Evolutionary conservation across 2,329 filamentous ascomycete genomes (phyloP), one percentile per base, ranked within the genome.

Genomic region (Teratosphaeria gauchensis): DNA sequence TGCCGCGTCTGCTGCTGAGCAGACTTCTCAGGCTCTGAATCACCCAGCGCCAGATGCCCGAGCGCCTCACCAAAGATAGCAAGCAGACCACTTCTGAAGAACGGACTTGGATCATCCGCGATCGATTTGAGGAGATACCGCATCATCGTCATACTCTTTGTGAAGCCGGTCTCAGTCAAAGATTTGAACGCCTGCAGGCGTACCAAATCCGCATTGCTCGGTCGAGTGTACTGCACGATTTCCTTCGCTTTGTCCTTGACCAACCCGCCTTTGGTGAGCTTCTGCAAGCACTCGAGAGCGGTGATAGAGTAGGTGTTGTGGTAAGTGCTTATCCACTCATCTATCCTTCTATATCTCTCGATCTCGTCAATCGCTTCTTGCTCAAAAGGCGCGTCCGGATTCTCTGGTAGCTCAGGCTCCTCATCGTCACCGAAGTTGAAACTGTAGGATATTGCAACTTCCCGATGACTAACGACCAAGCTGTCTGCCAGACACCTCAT

Each of bases 241-340:
- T 84, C 82, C 53, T 79, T 75, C 0, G 79, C 67, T 62, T 81
- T 81, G 57, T 79, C 71, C 9, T 80, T 77, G 51, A 80, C 75
- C 38, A 83, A 75, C 11, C 78, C 78, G 6, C 78, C 79, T 61
- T 79, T 75, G 62, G 81, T 80, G 19, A 86, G 73, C 63, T 77
- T 77, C 61, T 78, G 74, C 60, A 83, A 77, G 69, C 83, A 85
- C n/a, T 81, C 76, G 19, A 87, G 74, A 21, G 83, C 83, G 12
- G 84, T 83, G 12, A 77, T 77, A 1, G 84, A 82, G 68, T 85
- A 84, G 28, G 85, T 72, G 63, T 87, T 87, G 58, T 85, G 83
- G 66, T 80, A 85, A 0, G 84, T 86, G 46, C 82, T 80, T 1
- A 84, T 83, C 83, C 83, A 87, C 69, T 87, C 84, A 64, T 87